These are phyloP conservation scores for Neonectria sp. DNA, from an alignment of 2,329 filamentous ascomycete genomes.

Conservation along the genomic window DNA sequence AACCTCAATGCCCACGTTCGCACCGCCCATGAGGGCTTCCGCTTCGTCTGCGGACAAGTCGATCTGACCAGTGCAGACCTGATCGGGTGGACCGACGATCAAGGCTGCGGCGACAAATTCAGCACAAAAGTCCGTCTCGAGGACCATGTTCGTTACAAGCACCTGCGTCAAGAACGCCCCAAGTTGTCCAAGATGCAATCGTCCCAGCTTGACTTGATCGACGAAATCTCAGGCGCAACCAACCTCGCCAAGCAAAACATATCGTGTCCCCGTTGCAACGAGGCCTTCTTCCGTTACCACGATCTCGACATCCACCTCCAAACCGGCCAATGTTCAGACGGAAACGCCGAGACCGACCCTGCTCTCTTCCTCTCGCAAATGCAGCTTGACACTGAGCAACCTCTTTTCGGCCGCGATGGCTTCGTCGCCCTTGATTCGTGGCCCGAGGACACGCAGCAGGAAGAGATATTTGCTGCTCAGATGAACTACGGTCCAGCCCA, in stretches of 20 bases:
- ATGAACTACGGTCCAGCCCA: conserved; percentile 52
- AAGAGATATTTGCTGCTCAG: conserved; percentile 54
- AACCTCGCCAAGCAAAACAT: conserved; percentile 60
- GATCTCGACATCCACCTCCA: conserved; percentile 65
- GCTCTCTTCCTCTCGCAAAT: conserved; percentile 42
- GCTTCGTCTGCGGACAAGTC: conserved; percentile 84
- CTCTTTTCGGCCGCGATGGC: conserved; percentile 42
- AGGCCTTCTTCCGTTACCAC: conserved; percentile 65
- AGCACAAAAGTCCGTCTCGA: conserved; percentile 84
- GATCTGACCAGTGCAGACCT: conserved; percentile 73
- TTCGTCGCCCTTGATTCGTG: conserved; percentile 40
- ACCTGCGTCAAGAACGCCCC: conserved; percentile 74
- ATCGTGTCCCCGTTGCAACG: conserved; percentile 61
- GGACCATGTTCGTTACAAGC: conserved; percentile 87
- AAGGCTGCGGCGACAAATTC: conserved; percentile 83
- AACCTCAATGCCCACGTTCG: conserved; percentile 87
- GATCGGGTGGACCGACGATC: conserved; percentile 73
- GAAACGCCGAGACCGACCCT: conserved; percentile 34
- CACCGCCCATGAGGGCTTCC: conserved; percentile 81
- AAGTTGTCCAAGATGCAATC: conserved; percentile 43
- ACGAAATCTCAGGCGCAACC: conserved; percentile 60
- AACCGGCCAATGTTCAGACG: conserved; percentile 44
- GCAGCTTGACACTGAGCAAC: conserved; percentile 37
- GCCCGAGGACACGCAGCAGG: conserved; percentile 44
- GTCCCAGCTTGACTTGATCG: conserved; percentile 53